Evolutionary conservation across 192 early-diverging fungal genomes (phyloP).

Genomic region (Coemansia sp.): DNA sequence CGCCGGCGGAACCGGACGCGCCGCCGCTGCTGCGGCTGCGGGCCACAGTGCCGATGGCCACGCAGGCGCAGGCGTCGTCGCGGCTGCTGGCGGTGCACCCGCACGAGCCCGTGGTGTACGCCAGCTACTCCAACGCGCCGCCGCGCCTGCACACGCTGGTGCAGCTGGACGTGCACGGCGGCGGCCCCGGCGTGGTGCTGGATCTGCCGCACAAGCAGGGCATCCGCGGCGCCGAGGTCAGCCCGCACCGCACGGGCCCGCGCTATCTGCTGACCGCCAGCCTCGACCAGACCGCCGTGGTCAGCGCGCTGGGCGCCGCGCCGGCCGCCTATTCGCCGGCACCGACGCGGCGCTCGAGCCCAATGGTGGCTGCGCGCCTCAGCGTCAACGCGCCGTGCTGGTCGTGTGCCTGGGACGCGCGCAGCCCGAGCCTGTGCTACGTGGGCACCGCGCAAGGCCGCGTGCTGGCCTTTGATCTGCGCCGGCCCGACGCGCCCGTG

Average conservation of each 20-base stretch:
- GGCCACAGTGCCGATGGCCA: conserved; percentile 9
- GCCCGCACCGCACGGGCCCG: conserved; percentile 14
- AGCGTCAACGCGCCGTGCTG: conserved; percentile 14
- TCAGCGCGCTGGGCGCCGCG: conserved; percentile 10
- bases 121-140: conserved; percentile 8
- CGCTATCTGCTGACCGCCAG: conserved; percentile 41
- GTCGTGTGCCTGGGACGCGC: conserved; percentile 41
- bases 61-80: conserved; percentile 1
- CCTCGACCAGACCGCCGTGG: conserved; percentile 29
- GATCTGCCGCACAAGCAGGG: conserved; percentile 20
- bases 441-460: conserved; percentile 12
- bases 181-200: conserved; percentile 1
- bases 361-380: conserved; percentile 10
- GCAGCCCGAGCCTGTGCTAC: conserved; percentile 12
- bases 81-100: conserved; percentile 21
- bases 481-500: conserved; percentile 1
- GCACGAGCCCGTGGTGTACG: conserved; percentile 20
- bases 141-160: conserved; percentile 15
- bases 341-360: neutral
- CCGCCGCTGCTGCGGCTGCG: conserved; percentile 13
- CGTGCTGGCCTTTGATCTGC: conserved; percentile 30
- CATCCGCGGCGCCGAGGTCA: conserved; percentile 31
- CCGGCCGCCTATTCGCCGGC: neutral
- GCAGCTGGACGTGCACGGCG: conserved; percentile 13
- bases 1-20: neutral